Base-by-base conservation (phyloP, 2,329 filamentous ascomycete species). In the Diaporthe destruens region DNA sequence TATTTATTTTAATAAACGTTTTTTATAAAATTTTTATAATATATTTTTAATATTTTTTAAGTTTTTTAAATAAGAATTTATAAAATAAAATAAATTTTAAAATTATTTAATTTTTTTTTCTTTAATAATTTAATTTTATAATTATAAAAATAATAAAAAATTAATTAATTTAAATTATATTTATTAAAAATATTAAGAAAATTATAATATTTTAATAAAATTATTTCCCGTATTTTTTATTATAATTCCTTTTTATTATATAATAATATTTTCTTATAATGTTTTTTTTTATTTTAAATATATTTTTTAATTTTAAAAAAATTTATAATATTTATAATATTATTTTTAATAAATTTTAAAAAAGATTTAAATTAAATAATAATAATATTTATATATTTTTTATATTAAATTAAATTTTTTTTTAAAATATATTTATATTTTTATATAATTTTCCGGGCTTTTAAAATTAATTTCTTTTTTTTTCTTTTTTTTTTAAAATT, bases 111-210 rank as follows among this genome's bases (percentile, higher is more conserved):
- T 9, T 36, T 8, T 9, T 44, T 32, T 6, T 8, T 34, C 5
- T 51, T 14, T 51, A 20, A 49, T n/a, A 65, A 9, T n/a, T 49
- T 65, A 51, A 32, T 49, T 34, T 32, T 29, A 53, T 29, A 47
- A 32, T 20, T 49, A 34, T 29, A 49, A 51, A 51, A 49, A n/a
- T 44, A 65, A 34, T 34, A 56, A 56, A 9, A 9, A 3, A 18
- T 3, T 36, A 56, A 4, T 11, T 36, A 20, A 56, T 34, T 56
- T 20, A 56, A 32, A 3, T 56, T 32, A 55, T 55, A 34, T 6
- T 56, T 56, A 36, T 9, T 56, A n/a, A 56, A 56, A 36, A 56
- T 56, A 56, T 56, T 34, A 56, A 56, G 18, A 20, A 36, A 36
- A 9, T 36, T 36, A 36, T 36, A 36, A 36, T 36, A 36, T 6